Conservation (phyloP, 1,139 yeast species). For the Suhomyces panamericanus region DNA sequence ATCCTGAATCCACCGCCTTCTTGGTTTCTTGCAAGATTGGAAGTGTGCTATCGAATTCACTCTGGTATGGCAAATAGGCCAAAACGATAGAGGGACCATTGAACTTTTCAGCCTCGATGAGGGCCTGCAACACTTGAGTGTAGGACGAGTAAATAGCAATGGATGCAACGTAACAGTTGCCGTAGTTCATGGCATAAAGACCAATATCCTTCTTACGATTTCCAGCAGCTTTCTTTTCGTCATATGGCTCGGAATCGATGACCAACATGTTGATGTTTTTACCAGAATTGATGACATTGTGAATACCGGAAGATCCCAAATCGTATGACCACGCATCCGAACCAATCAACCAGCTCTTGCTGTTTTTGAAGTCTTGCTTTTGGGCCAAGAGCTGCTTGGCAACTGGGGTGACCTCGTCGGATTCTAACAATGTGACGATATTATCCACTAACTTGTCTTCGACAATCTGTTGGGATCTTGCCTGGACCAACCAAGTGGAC, state of each 20-base stretch:
- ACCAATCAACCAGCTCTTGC: constrained; percentile 82
- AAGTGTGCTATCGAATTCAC: constrained; percentile 69
- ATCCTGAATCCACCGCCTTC: constrained; percentile 86
- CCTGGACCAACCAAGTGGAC: constrained; percentile 65
- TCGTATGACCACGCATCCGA: constrained; percentile 97
- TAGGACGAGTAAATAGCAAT: constrained; percentile 92
- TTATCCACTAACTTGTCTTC: constrained; percentile 30
- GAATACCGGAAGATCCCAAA: constrained; percentile 89
- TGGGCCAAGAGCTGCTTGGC: constrained; percentile 49
- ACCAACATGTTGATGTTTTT: constrained; percentile 81
- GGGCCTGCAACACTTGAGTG: constrained; percentile 87
- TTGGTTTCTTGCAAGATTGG: constrained; percentile 84
- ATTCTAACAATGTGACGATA: constrained; percentile 44
- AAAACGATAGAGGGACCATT: constrained; percentile 89
- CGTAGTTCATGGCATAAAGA: constrained; percentile 91
- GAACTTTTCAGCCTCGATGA: constrained; percentile 83
- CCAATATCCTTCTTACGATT: constrained; percentile 91
- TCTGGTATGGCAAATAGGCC: constrained; percentile 80
- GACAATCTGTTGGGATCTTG: constrained; percentile 31
- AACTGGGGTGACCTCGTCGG: constrained; percentile 36
- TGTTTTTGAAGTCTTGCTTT: constrained; percentile 45
- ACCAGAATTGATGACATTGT: constrained; percentile 74
- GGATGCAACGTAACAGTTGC: constrained; percentile 88
- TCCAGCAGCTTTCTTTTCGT: constrained; percentile 29
- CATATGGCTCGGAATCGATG: constrained; percentile 87